Base-by-base conservation (phyloP, 1,284 basidiomycete species). In the Sanguinoderma infundibulare region DNA sequence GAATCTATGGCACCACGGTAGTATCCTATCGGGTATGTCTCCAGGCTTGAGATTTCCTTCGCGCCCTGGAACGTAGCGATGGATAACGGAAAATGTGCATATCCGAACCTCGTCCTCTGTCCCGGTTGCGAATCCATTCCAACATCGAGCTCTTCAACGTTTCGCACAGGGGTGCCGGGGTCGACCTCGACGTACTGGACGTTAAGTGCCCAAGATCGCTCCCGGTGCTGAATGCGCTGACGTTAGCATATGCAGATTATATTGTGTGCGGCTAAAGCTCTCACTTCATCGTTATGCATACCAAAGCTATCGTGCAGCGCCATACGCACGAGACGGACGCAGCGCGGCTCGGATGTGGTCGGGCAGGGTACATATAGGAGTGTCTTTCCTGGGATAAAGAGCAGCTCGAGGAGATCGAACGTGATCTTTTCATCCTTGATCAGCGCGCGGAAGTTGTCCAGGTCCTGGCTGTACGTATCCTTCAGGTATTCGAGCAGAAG, bases 401-500 rank as follows among this genome's bases (percentile, higher is more conserved):
- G 77, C 3, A 82, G 78, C 74, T 84, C 85, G 28, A 89, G 77
- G 20, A 85, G 76, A n/a, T 83, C 79, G 67, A 80, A 87, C 2
- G 82, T 84, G 66, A 87, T 87, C 66, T 87, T 84, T 8, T 75
- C 78, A 61, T 86, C 81, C 10, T 79, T 67, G 20, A 78, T 78
- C 15, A 87, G 77, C 12, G 80, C 77, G 0, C 77, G 70, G 60
- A 87, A 77, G 8, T 75, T 79, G 17, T 74, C 72, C 38, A 87
- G 72, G 0, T 81, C 84, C 9, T 73, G 68, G 42, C 75, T 75
- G 68, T 84, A 86, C 8, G 75, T 73, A 2, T 78, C 56, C 30
- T 52, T 75, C 49, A 87, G 73, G 59, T 81, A 83, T 15, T 74
- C 70, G 52, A 85, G 76, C 28, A 87, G 77, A 22, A 85, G 71